Percentiles rank a stretch among this genome's conserved stretches.
Conservation (phyloP, 2,329 filamentous ascomycete genomes). For the Phyllosticta citriasiana region DNA sequence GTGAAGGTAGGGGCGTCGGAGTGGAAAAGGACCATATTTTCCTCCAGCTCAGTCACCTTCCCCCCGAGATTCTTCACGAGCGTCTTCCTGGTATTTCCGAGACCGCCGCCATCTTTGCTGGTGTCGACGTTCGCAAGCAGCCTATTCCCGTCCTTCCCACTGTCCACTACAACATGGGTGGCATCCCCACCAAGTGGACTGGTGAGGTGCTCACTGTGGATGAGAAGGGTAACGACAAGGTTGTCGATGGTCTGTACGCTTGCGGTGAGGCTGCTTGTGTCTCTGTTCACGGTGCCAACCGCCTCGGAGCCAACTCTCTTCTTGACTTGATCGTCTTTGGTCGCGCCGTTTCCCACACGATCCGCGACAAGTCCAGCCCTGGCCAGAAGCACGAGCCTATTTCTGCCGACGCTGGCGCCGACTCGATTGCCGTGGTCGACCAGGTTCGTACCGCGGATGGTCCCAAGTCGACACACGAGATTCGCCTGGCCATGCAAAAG, state of each 20-base stretch:
- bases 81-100: slow-evolving; percentile 97
- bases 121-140: slow-evolving; percentile 94
- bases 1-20: slow-evolving; percentile 92
- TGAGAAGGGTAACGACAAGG: slow-evolving; percentile 75
- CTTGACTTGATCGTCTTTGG: slow-evolving; percentile 97
- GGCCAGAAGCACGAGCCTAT: slow-evolving; percentile 71
- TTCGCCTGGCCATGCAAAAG: slow-evolving; percentile 92
- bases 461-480: slow-evolving; percentile 76
- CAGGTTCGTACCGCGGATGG: slow-evolving; percentile 74
- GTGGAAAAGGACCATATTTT: slow-evolving; percentile 98
- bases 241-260: slow-evolving; percentile 90
- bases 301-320: slow-evolving; percentile 94
- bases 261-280: slow-evolving; percentile 97
- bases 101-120: slow-evolving; percentile 93
- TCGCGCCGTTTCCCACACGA: slow-evolving; percentile 92
- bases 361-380: slow-evolving; percentile 86
- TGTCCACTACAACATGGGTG: slow-evolving; percentile 99
- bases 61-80: slow-evolving; percentile 84
- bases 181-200: slow-evolving; percentile 95
- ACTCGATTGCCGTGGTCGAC: slow-evolving; percentile 80
- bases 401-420: slow-evolving; percentile 75
- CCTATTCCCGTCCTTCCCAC: slow-evolving; percentile 94
- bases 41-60: slow-evolving; percentile 93
- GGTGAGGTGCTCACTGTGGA: slow-evolving; percentile 91
- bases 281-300: slow-evolving; percentile 96